Evolutionary conservation across 768 basidiomycete species (phyloP).

Genomic region (Tricholoma hemisulphureum): DNA sequence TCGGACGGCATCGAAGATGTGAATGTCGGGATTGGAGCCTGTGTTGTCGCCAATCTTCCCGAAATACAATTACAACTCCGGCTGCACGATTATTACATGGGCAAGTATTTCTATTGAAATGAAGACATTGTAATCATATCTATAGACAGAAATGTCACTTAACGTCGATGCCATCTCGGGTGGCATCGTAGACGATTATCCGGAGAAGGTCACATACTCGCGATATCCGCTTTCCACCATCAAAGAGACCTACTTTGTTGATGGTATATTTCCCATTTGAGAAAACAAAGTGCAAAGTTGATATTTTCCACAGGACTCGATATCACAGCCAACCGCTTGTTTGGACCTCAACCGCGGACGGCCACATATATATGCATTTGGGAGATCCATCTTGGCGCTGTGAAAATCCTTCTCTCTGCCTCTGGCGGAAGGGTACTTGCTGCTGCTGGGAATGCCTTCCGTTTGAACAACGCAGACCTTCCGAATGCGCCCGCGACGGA

Average conservation of each 20-base stretch:
- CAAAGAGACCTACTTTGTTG: constrained; percentile 48
- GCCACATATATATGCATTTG: constrained; percentile 90
- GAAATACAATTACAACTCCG: constrained; percentile 75
- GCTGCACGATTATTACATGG: constrained; percentile 87
- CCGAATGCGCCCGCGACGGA: constrained; percentile 79
- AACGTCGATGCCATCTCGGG: constrained; percentile 65
- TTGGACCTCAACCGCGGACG: constrained; percentile 84
- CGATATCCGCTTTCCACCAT: constrained; percentile 15
- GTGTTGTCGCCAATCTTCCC: constrained; percentile 57
- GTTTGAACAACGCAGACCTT: constrained; percentile 68
- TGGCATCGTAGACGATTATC: constrained; percentile 45
- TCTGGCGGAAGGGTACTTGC: constrained; percentile 49
- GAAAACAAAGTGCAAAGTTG: neutral
- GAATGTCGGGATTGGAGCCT: constrained; percentile 48
- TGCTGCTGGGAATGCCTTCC: constrained; percentile 57
- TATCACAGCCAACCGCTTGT: constrained; percentile 80
- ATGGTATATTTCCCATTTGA: constrained; percentile 30
- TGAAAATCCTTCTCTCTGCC: constrained; percentile 58
- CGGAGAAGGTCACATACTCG: constrained; percentile 37
- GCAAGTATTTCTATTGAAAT: constrained; percentile 34
- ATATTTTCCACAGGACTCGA: constrained; percentile 55
- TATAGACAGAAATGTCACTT: constrained; percentile 66
- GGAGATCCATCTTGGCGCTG: constrained; percentile 74
- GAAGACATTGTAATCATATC: neutral
- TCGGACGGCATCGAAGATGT: constrained; percentile 19